Evolutionary conservation across 176 grass and related monocot genomes (phyloP).

Genomic region (Phoenix dactylifera): DNA sequence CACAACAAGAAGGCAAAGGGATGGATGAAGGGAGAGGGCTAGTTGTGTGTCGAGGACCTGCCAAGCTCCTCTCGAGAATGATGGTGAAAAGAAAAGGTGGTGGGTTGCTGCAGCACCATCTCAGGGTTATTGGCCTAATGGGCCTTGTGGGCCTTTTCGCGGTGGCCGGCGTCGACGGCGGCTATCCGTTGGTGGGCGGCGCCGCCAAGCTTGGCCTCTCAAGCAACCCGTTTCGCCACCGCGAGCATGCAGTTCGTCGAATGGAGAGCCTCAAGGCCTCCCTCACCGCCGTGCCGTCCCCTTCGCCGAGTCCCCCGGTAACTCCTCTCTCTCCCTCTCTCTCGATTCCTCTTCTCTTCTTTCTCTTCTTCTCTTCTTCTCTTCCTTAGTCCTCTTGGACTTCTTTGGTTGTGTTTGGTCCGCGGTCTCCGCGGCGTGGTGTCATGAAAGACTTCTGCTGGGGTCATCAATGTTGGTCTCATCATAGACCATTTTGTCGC

Average conservation of each 20-base stretch:
- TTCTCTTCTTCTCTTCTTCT: no score
- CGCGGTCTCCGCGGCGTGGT: no score
- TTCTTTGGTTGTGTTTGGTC: no score
- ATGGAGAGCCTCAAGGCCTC: constrained; percentile 16
- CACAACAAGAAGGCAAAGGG: not conserved
- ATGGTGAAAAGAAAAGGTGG: not conserved
- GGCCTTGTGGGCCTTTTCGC: constrained; percentile 14
- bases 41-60: not conserved
- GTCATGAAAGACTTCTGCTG: no score
- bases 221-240: no score
- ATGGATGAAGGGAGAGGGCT: constrained; percentile 4
- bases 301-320: constrained; percentile 13
- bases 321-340: constrained; percentile 1
- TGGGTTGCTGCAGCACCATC: not conserved
- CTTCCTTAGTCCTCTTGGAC: no score
- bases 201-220: not conserved
- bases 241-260: constrained; percentile 5
- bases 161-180: not conserved
- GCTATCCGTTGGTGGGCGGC: not conserved
- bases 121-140: not conserved
- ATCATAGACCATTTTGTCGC: no score
- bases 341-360: not conserved
- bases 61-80: no score
- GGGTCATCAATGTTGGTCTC: no score
- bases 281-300: not conserved